Evolutionary conservation across 306 rosid species (phyloP).

Genomic region (Leucaena leucocephala): DNA sequence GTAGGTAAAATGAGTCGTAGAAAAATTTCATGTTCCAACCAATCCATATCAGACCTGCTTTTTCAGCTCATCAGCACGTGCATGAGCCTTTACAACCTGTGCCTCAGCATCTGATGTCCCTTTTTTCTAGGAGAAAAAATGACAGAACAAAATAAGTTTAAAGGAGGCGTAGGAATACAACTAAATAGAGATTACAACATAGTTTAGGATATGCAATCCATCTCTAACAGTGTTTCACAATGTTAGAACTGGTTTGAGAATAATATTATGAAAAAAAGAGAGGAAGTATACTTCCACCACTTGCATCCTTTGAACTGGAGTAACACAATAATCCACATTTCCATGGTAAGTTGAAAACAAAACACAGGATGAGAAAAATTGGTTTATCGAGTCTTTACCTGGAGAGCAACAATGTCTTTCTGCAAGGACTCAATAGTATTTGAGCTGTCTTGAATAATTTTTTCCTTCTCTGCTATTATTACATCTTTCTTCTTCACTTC

Average conservation of each 20-base stretch:
- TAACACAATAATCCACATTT: slow-evolving; percentile 7
- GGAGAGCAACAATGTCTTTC: slow-evolving; percentile 70
- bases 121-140: slow-evolving; percentile 56
- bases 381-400: slow-evolving; percentile 54
- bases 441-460: slow-evolving; percentile 50
- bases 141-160: slow-evolving; percentile 6
- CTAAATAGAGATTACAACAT: not conserved
- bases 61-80: slow-evolving; percentile 82
- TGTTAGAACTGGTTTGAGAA: slow-evolving; percentile 10
- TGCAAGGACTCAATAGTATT: slow-evolving; percentile 58
- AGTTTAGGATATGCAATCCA: slow-evolving; percentile 3
- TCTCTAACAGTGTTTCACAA: slow-evolving; percentile 8
- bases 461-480: slow-evolving; percentile 63
- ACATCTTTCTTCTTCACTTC: slow-evolving; percentile 67
- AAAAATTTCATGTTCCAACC: slow-evolving; percentile 11
- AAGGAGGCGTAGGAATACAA: not conserved
- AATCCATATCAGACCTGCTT: slow-evolving; percentile 62
- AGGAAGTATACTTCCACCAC: not conserved
- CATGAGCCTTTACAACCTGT: slow-evolving; percentile 81
- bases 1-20: slow-evolving; percentile 18
- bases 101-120: slow-evolving; percentile 62
- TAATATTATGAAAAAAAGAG: not conserved
- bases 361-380: not conserved
- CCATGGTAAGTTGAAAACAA: not conserved
- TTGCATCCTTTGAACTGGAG: not conserved